Base-by-base conservation (phyloP, 2,329 filamentous ascomycete species). In the Ophiostoma tasmaniense region DNA sequence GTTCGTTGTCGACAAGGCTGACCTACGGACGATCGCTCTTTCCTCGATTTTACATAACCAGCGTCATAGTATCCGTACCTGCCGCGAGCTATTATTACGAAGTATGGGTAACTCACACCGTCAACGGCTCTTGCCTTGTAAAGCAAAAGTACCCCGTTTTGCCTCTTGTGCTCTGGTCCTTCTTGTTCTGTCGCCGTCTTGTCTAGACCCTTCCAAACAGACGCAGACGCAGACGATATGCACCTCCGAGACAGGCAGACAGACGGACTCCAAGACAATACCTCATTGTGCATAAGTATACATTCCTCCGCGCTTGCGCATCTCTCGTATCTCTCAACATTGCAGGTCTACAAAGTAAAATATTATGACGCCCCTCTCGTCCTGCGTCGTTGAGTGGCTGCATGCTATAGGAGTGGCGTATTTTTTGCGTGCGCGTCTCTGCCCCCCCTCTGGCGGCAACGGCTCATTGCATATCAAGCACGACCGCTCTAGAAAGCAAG, bases 331-430 rank as follows among this genome's bases (percentile, higher is more conserved):
- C 39, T 42, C 14, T 42, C 14, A 33, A 39, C 7, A 45, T 45
- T 8, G 6, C 17, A 45, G 11, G 42, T 45, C 17, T 45, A n/a
- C n/a, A n/a, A n/a, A n/a, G n/a, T n/a, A 20, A n/a, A 45, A 20
- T 20, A n/a, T 22, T 45, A 45, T 37, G 20, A 64, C 61, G 61
- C 59, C 59, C 59, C n/a, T 62, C 59, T 62, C 35, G 59, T 62
- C 22, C 59, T 35, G 13, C 28, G 61, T n/a, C 30, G 30, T 64
- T 64, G 61, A 64, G n/a, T 64, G 61, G 61, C 30, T 64, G 61
- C 61, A 17, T 55, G 50, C n/a, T 13, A 5, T 33, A 33, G 22
- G 30, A 37, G 61, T 64, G 61, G 61, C 61, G 33, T 64, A n/a
- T 20, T 35, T 17, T 20, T 64, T 64, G 30, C 30, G 61, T 64